A percentile compares a stretch with the other conserved stretches of the same genome.
Conservation (phyloP, 176 grass and related monocot species). For the Avena eriantha region DNA sequence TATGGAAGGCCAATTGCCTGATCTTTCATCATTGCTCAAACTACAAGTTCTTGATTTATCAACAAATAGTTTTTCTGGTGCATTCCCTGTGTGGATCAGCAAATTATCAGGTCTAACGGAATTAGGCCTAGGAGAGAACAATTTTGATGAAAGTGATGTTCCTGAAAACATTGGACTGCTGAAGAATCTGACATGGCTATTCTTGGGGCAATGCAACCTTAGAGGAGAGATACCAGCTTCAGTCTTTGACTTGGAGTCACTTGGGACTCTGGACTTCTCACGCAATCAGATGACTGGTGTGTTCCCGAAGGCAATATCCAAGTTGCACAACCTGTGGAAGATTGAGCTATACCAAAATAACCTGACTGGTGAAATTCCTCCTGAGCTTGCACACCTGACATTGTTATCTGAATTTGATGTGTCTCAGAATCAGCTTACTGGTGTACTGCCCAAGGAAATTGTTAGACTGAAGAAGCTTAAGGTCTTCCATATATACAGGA, state of each 20-base stretch:
- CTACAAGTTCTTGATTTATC: constrained; percentile 85
- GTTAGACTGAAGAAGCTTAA: constrained; percentile 68
- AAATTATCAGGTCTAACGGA: constrained; percentile 56
- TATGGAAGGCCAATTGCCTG: constrained; percentile 69
- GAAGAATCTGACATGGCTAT: constrained; percentile 88
- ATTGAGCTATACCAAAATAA: constrained; percentile 98
- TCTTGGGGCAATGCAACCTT: constrained; percentile 85
- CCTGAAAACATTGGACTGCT: constrained; percentile 80
- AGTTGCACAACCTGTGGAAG: constrained; percentile 80
- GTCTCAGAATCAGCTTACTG: constrained; percentile 80
- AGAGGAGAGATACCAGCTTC: constrained; percentile 73
- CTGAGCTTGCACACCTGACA: constrained; percentile 60
- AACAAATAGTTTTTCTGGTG: constrained; percentile 71
- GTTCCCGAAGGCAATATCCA: constrained; percentile 74
- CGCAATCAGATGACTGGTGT: constrained; percentile 81
- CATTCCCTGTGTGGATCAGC: constrained; percentile 74
- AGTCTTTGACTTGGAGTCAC: constrained; percentile 62
- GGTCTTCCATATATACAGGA: constrained; percentile 83
- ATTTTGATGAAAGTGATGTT: constrained; percentile 64
- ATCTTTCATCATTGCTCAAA: constrained; percentile 70
- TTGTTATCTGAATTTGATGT: constrained; percentile 91
- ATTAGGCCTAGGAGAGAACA: constrained; percentile 86
- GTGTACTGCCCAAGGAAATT: constrained; percentile 66
- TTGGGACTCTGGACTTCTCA: constrained; percentile 89
- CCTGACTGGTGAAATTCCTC: constrained; percentile 87